Evolutionary conservation across 2,329 filamentous ascomycete genomes (phyloP), one percentile per base, ranked within the genome.

Genomic region (Epichloe bromicola): DNA sequence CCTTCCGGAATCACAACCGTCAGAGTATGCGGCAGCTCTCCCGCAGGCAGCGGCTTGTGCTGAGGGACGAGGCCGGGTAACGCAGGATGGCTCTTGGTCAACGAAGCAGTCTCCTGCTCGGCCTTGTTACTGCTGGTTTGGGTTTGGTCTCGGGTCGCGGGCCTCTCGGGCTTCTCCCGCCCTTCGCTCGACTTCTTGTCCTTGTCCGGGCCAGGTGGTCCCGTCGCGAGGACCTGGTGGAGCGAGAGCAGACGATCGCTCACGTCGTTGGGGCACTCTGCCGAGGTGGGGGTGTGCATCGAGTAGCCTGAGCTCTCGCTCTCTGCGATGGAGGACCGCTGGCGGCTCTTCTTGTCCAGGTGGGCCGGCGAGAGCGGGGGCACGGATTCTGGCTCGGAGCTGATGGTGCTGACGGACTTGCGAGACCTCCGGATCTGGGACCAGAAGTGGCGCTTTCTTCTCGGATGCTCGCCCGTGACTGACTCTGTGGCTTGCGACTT

Each of bases 1-100:
- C 44, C 49, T 7, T 48, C 44, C 3, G 49, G 49, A 43, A 51
- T 51, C n/a, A 34, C 23, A 23, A 48, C 49, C 5, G 49, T 20
- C 4, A 51, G 38, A 6, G 44, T 46, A 33, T 51, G 45, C 5
- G 45, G 49, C 30, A 51, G 19, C 37, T 43, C 49, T 36, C 15
- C n/a, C 6, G 11, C 5, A 4, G 20, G 26, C 42, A 44, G n/a
- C 14, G 42, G 15, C 20, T 33, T 33, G 23, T 14, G 14, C 23
- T 7, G 23, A 34, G 5, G 1, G 17, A 33, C 19, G n/a, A 30
- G 5, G 23, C 30, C 1, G 42, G 42, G 8, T 1, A 44, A n/a
- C 23, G 14, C 23, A 34, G 23, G 39, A 5, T 3, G 42, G 20
- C 5, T 12, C 23, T 6, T 33, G 14, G 19, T 20, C 19, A 20